Evolutionary conservation across 495 filamentous ascomycete species (phyloP).

Genomic region (Margaritispora aquatica): DNA sequence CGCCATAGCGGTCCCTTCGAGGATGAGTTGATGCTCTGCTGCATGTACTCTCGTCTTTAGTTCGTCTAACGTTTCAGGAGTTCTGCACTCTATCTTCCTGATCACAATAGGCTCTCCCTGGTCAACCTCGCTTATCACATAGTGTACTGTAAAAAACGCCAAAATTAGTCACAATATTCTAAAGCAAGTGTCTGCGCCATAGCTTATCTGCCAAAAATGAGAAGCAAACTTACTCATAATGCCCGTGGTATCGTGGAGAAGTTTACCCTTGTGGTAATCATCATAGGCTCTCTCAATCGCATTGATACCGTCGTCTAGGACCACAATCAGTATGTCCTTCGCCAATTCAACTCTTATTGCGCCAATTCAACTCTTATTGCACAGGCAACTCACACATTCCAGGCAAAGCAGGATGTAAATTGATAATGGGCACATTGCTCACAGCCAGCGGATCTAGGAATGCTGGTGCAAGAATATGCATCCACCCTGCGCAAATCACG

Average conservation of each 20-base stretch:
- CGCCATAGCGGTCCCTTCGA: constrained; percentile 58
- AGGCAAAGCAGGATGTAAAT: constrained; percentile 69
- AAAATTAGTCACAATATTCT: too few relatives aligned
- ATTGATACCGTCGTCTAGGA: constrained; percentile 62
- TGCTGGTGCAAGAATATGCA: constrained; percentile 60
- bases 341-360: neutral
- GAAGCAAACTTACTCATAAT: constrained; percentile 84
- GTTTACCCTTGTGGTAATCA: constrained; percentile 64
- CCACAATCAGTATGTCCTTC: neutral
- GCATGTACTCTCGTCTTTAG: constrained; percentile 67
- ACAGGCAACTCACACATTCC: neutral
- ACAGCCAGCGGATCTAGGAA: constrained; percentile 62
- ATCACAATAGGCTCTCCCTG: constrained; percentile 69
- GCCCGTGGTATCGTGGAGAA: constrained; percentile 69
- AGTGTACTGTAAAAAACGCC: too few relatives aligned
- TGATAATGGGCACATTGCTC: constrained; percentile 65
- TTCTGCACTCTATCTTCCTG: constrained; percentile 60
- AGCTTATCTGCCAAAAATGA: too few relatives aligned
- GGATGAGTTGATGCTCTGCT: constrained; percentile 63
- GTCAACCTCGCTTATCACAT: constrained; percentile 58
- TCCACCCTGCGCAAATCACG: constrained; percentile 46
- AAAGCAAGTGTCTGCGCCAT: too few relatives aligned
- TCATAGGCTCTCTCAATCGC: constrained; percentile 75
- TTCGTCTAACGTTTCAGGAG: constrained; percentile 58
- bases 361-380: neutral